A percentile compares a stretch with the other conserved stretches of the same genome.
Evolutionary conservation across 164 flowering plant genomes (phyloP).

Genomic region (Aristolochia fimbriata): DNA sequence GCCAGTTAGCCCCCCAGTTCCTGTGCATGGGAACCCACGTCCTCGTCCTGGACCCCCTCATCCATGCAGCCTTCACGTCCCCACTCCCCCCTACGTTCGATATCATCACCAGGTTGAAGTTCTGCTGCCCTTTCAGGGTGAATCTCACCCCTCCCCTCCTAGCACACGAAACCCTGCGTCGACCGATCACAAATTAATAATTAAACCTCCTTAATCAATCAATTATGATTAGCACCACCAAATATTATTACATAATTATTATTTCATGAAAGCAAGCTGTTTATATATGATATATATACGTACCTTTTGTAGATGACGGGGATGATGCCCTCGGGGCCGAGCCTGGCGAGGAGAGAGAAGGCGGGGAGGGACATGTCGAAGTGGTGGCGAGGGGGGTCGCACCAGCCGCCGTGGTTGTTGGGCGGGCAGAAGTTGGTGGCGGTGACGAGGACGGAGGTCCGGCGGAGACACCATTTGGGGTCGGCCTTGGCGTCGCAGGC

Average conservation of each 20-base stretch:
- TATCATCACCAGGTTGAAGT: constrained; percentile 66
- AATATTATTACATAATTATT: too few relatives aligned
- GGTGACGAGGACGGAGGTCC: constrained; percentile 33
- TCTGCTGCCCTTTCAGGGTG: constrained; percentile 63
- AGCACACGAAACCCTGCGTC: constrained; percentile 46
- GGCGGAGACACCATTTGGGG: constrained; percentile 56
- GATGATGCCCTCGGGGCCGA: constrained; percentile 61
- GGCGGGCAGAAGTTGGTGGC: constrained; percentile 91
- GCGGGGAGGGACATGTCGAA: constrained; percentile 75
- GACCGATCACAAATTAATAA: background rate
- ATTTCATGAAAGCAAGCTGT: too few relatives aligned
- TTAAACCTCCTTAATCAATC: too few relatives aligned
- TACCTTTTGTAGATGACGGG: constrained; percentile 66
- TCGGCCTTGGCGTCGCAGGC: constrained; percentile 37
- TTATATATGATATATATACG: too few relatives aligned
- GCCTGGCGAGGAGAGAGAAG: constrained; percentile 52
- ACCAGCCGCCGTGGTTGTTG: constrained; percentile 77
- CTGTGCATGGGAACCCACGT: constrained; percentile 56
- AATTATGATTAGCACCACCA: too few relatives aligned
- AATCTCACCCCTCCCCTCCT: constrained; percentile 68
- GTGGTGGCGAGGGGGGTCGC: constrained; percentile 62
- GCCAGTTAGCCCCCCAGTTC: constrained; percentile 92
- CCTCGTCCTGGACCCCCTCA: constrained; percentile 33
- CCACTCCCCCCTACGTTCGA: constrained; percentile 74
- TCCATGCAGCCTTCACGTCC: constrained; percentile 47